phyloP scores from a whole-genome alignment of 2,329 filamentous ascomycete species.

The Ophiognomonia clavigignenti-juglandacearum region DNA sequence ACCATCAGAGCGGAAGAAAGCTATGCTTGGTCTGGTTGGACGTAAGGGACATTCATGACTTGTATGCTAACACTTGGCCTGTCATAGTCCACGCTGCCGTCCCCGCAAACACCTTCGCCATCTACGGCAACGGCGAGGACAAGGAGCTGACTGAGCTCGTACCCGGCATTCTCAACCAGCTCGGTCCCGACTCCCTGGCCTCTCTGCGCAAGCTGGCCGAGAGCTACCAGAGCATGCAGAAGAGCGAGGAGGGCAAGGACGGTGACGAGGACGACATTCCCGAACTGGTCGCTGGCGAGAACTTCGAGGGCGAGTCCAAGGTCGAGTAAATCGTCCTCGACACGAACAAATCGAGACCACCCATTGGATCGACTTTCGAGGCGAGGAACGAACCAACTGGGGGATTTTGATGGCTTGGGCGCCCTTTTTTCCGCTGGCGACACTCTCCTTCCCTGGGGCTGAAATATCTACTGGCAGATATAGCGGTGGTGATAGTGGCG shows the following conservation, averaged over 20 bases:
- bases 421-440: not conserved
- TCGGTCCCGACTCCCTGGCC: constrained; percentile 94
- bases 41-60: not conserved
- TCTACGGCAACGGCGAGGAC: constrained; percentile 98
- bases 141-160: constrained; percentile 99
- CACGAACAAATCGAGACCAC: constrained; percentile 2
- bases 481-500: not conserved
- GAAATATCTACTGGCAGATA: constrained; percentile 8
- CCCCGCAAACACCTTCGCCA: constrained; percentile 97
- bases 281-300: constrained; percentile 93
- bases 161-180: constrained; percentile 98
- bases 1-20: not conserved
- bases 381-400: not conserved
- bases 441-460: constrained; percentile 3
- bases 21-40: not conserved
- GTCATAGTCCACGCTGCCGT: constrained; percentile 86
- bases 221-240: constrained; percentile 99
- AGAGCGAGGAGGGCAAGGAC: constrained; percentile 76
- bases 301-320: constrained; percentile 81
- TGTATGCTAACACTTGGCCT: constrained; percentile 10
- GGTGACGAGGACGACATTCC: constrained; percentile 91
- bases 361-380: constrained; percentile 10
- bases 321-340: constrained; percentile 63
- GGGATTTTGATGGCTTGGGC: not conserved
- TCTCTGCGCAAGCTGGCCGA: constrained; percentile 97